A percentile compares a stretch with the other conserved stretches of the same genome.
These are phyloP conservation scores for Penicillium steckii DNA, from an alignment of 495 filamentous ascomycete genomes.

Conservation along the genomic window DNA sequence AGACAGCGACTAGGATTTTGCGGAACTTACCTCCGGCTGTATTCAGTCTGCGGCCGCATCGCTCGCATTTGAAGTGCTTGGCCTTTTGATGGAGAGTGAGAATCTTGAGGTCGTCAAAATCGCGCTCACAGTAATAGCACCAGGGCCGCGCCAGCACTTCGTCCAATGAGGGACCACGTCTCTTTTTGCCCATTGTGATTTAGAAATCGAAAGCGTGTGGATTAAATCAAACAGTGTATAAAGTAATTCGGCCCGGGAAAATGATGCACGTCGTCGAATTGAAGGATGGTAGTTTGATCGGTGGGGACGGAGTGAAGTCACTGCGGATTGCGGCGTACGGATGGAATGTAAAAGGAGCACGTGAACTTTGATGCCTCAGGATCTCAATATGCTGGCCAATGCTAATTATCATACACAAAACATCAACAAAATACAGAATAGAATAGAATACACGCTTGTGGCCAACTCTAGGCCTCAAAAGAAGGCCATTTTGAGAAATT, in stretches of 20 bases:
- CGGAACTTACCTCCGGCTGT: constrained; percentile 80
- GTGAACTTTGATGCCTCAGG: constrained; percentile 12
- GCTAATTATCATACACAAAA: constrained; percentile 21
- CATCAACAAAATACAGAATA: constrained; percentile 6
- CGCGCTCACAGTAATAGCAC: constrained; percentile 99
- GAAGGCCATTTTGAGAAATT: not conserved
- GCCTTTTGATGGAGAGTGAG: constrained; percentile 96
- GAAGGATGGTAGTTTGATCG: not conserved
- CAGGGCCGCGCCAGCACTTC: constrained; percentile 85
- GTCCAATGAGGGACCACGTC: constrained; percentile 78
- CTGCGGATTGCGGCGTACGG: not conserved
- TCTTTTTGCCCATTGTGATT: constrained; percentile 75
- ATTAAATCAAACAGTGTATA: too few relatives aligned
- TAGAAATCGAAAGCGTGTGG: not conserved
- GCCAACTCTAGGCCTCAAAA: not conserved
- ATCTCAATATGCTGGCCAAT: constrained; percentile 1
- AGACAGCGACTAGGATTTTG: constrained; percentile 9
- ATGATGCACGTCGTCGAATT: not conserved
- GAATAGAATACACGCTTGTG: constrained; percentile 21
- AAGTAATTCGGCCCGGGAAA: not conserved
- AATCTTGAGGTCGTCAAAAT: constrained; percentile 96
- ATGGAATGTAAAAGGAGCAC: not conserved
- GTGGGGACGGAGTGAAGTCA: constrained; percentile 1
- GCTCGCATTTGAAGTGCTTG: constrained; percentile 96
- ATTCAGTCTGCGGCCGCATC: constrained; percentile 82